Evolutionary conservation across 108 stramenopile species (phyloP), one percentile per base, ranked within the genome.

Genomic region (Cyclotella baltica): DNA sequence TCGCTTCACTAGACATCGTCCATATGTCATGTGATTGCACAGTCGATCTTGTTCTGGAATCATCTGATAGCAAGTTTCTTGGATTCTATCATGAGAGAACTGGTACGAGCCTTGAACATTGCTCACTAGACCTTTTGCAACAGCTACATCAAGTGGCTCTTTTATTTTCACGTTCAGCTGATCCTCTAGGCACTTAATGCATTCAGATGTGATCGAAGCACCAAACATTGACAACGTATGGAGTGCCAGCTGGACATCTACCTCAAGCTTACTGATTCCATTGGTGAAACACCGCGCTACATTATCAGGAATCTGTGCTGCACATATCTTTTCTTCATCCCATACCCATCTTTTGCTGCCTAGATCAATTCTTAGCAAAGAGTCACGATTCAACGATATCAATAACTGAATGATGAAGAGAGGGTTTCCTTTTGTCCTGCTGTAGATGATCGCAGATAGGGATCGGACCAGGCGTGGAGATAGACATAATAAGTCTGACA

Each of bases 341-440:
- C 80, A 80, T 15, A 61, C 66, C 80, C 80, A 80, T 40, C 80
- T 53, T 11, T 75, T 55, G 1, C 36, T 43, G 6, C 36, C 23
- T 19, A 64, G 36, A 38, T 53, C 57, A 8, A 37, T 30, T 29
- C 62, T 18, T 25, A 80, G 56, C 55, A 80, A 34, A 9, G 31
- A 28, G 16, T 67, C 38, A 15, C 57, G 43, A 23, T n/a, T 37
- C 34, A 80, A 30, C 35, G 48, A 50, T 23, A 51, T 15, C 57
- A 80, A 37, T 15, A 80, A 25, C 67, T 74, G 61, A 0, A 27
- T 22, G 57, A 75, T 16, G 58, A 75, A 70, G 10, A 80, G 31
- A 8, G 62, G 56, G 34, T 68, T 80, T 2, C 80, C 80, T 31
- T 70, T 75, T 29, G 80, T 75, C 36, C 75, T 80, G 22, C 38